These are phyloP conservation scores for Jamesozyma piceae DNA, from an alignment of 805 yeast species.

Conservation along the genomic window DNA sequence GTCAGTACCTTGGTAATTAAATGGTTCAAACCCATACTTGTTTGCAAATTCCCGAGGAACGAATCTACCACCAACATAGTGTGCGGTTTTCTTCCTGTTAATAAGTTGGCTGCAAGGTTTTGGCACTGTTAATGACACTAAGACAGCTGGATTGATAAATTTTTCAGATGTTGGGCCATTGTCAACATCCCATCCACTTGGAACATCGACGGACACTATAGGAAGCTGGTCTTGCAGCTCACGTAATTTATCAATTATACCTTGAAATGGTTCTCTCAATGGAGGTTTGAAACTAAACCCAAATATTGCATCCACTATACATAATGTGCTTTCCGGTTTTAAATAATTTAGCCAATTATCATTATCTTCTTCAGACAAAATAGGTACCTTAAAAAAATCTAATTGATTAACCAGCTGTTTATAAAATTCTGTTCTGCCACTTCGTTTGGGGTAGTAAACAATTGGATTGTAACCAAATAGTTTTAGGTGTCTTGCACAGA, in stretches of 20 bases:
- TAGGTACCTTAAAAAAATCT: slow-evolving; percentile 49
- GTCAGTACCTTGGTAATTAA: slow-evolving; percentile 47
- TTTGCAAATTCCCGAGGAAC: slow-evolving; percentile 56
- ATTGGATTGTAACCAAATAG: slow-evolving; percentile 71
- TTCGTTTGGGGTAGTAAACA: slow-evolving; percentile 68
- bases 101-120: slow-evolving; percentile 69
- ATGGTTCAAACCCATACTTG: slow-evolving; percentile 62
- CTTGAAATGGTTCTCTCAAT: slow-evolving; percentile 65
- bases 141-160: slow-evolving; percentile 48
- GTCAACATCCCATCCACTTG: slow-evolving; percentile 97
- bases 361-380: slow-evolving; percentile 36
- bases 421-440: slow-evolving; percentile 48
- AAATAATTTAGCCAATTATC: slow-evolving; percentile 24
- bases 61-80: slow-evolving; percentile 88
- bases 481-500: slow-evolving; percentile 84
- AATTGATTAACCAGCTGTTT: slow-evolving; percentile 57
- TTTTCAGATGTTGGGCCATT: slow-evolving; percentile 52
- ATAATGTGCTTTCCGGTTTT: slow-evolving; percentile 32
- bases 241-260: slow-evolving; percentile 36
- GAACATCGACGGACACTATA: slow-evolving; percentile 77
- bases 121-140: slow-evolving; percentile 87
- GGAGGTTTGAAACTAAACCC: slow-evolving; percentile 94
- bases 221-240: slow-evolving; percentile 36
- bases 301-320: slow-evolving; percentile 73
- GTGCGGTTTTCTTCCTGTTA: slow-evolving; percentile 35